Base-by-base conservation (phyloP, 257 asterid genomes). In the Solanum appendiculatum region DNA sequence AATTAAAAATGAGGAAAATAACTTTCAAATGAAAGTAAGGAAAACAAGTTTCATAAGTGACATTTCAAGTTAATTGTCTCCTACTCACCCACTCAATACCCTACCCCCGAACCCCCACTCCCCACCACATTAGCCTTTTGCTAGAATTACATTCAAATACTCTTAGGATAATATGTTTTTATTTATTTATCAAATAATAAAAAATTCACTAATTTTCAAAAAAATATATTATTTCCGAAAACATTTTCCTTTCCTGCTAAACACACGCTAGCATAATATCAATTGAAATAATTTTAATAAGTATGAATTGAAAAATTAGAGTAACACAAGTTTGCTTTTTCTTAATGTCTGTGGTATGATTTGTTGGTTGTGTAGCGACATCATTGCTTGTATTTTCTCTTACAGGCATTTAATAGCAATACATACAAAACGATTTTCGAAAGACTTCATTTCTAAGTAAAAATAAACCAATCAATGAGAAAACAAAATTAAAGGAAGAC, bases 311-410 rank as follows among this genome's bases (percentile, higher is more conserved):
- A 10, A 23, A 34, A 60, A n/a, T 23, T 60, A 60, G 7, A 60
- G 69, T 4, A n/a, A 60, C 69, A 56, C 13, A n/a, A n/a, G 31
- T 63, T 63, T 63, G 16, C 31, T n/a, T 63, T 29, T n/a, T n/a
- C 31, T 60, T 60, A n/a, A n/a, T n/a, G 69, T 60, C 16, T 60
- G 7, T 56, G 64, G 21, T 7, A 63, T 46, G 84, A 81, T 81
- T 29, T 81, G 85, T 81, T 81, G 42, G 85, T 80, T 21, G 42
- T 48, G 68, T 25, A 78, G 63, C 42, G 66, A 80, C 85, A 46
- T 29, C 40, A 16, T 15, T 27, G 54, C 82, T 23, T 39, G 33
- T 37, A 74, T 39, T 74, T 74, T 74, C 33, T 74, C 18, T 39
- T 11, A 27, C 14, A 80, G 8, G 16, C 66, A 80, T 46, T 80